phyloP scores from a whole-genome alignment of 495 filamentous ascomycete species.

The Lophiostoma macrostomum region DNA sequence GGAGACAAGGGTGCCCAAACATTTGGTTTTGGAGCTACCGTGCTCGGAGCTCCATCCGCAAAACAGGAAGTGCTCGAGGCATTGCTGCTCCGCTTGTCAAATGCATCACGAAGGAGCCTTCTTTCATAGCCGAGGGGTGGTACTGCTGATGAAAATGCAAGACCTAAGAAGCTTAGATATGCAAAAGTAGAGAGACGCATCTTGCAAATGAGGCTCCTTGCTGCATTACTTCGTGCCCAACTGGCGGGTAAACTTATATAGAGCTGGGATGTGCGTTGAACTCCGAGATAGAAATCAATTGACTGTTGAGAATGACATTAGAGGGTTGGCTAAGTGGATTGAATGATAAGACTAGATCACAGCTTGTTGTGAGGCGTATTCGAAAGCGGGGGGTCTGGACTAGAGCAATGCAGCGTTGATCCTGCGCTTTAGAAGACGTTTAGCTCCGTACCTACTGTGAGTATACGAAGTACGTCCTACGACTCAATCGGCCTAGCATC shows the following conservation, averaged over 20 bases:
- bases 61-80: background rate
- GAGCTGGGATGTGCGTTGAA: background rate
- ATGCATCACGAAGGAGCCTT: constrained; percentile 7
- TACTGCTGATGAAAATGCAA: background rate
- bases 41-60: background rate
- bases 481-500: no score
- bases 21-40: constrained; percentile 5
- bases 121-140: constrained; percentile 4
- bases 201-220: background rate
- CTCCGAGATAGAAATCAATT: background rate
- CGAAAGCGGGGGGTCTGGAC: no score
- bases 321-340: background rate
- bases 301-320: background rate
- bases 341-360: constrained; percentile 2
- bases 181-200: background rate
- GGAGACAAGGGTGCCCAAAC: constrained; percentile 13
- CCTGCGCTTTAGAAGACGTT: no score
- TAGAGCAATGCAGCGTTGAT: no score
- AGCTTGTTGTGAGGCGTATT: no score
- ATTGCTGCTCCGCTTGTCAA: constrained; percentile 20
- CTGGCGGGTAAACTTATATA: background rate
- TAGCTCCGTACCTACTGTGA: no score
- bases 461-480: no score
- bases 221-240: background rate
- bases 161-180: background rate